These are phyloP conservation scores for Vanilla planifolia DNA, from an alignment of 106 monocot genomes.

Conservation along the genomic window DNA sequence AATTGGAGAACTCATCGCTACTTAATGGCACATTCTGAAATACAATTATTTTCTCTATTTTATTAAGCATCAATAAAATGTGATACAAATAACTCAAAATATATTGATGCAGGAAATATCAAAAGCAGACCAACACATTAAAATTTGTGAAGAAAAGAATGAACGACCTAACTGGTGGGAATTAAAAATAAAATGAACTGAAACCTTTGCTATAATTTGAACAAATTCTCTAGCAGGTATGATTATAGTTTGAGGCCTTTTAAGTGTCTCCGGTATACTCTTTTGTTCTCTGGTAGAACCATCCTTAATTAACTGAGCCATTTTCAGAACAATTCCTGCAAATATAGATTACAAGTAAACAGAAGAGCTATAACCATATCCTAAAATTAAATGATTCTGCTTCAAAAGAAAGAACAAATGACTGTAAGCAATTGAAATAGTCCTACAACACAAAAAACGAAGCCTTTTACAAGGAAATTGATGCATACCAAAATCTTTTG, in stretches of 20 bases:
- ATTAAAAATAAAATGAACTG: constrained; percentile 9
- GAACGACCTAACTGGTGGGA: not conserved
- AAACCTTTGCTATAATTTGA: constrained; percentile 91
- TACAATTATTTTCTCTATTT: not conserved
- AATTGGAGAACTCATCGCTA: constrained; percentile 41
- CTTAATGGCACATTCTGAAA: constrained; percentile 61
- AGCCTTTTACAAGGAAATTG: not conserved
- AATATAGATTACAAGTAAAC: not conserved
- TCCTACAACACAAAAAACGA: not conserved
- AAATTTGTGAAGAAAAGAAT: not conserved
- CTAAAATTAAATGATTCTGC: not conserved
- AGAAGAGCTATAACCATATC: not conserved
- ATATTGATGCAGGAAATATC: not conserved
- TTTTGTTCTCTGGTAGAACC: constrained; percentile 56
- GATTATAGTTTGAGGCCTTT: constrained; percentile 79
- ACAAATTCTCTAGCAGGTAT: constrained; percentile 82
- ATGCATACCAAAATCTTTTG: constrained; percentile 79
- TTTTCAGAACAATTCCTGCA: constrained; percentile 81
- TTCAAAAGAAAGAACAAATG: not conserved
- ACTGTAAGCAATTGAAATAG: not conserved
- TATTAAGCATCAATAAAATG: not conserved
- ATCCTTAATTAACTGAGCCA: constrained; percentile 79
- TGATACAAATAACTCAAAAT: not conserved
- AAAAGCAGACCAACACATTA: not conserved
- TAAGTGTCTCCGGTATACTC: constrained; percentile 23